Evolutionary conservation across 1,139 yeast genomes (phyloP).

Genomic region (Chernovozyma sophiae-reginae): DNA sequence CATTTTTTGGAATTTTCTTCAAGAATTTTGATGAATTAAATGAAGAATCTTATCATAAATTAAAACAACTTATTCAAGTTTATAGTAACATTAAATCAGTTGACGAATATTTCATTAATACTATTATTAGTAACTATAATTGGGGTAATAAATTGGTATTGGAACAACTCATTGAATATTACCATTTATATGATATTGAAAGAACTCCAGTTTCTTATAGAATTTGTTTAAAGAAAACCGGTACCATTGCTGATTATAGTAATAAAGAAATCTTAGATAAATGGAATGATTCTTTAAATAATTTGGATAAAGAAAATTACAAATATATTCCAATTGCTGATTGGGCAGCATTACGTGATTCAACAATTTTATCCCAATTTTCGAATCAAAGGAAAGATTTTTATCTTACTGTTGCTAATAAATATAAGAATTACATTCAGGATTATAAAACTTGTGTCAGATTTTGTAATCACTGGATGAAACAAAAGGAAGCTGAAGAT

Average conservation of each 20-base stretch:
- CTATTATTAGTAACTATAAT: slow-evolving; percentile 61
- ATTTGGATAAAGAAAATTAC: slow-evolving; percentile 53
- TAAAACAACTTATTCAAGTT: slow-evolving; percentile 54
- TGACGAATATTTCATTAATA: slow-evolving; percentile 78
- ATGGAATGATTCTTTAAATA: slow-evolving; percentile 57
- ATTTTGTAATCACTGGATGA: slow-evolving; percentile 34
- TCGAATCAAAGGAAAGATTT: slow-evolving; percentile 46
- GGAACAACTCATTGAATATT: slow-evolving; percentile 60
- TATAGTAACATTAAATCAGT: slow-evolving; percentile 56
- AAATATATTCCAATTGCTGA: slow-evolving; percentile 74
- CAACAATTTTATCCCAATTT: slow-evolving; percentile 53
- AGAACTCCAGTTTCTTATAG: slow-evolving; percentile 74
- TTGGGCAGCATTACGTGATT: slow-evolving; percentile 83
- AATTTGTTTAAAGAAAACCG: slow-evolving; percentile 71
- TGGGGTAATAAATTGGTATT: slow-evolving; percentile 70
- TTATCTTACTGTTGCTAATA: slow-evolving; percentile 55
- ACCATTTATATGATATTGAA: slow-evolving; percentile 52
- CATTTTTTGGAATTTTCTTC: slow-evolving; percentile 68
- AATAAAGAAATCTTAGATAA: slow-evolving; percentile 50
- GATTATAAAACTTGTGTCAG: slow-evolving; percentile 28
- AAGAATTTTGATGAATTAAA: slow-evolving; percentile 51
- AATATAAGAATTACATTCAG: slow-evolving; percentile 45
- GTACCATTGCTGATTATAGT: slow-evolving; percentile 52
- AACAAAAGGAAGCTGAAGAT: slow-evolving; percentile 18
- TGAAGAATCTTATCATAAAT: slow-evolving; percentile 51